These are phyloP conservation scores for Fallopia convolvulus DNA, from an alignment of 148 eudicot genomes.

Conservation along the genomic window DNA sequence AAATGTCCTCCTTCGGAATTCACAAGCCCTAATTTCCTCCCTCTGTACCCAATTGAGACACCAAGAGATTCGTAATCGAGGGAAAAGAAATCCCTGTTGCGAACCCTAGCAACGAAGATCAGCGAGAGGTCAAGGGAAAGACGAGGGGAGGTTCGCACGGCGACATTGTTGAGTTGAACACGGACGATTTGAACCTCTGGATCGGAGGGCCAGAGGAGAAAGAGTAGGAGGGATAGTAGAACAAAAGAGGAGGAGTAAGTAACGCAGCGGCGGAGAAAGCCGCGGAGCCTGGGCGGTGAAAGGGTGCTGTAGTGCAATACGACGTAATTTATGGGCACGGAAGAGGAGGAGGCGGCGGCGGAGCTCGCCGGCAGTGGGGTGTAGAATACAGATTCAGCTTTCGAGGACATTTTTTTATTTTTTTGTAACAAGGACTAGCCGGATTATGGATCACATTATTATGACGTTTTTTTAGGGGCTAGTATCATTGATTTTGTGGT, in stretches of 20 bases:
- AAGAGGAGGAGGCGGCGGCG: neutral
- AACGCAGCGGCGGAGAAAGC: conserved; percentile 14
- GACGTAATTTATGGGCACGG: conserved; percentile 20
- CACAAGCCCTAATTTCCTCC: conserved; percentile 36
- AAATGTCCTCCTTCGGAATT: conserved; percentile 26
- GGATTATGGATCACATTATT: no score
- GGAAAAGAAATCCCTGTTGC: conserved; percentile 38
- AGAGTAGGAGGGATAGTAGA: conserved; percentile 10
- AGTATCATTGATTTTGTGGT: no score
- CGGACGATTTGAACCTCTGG: conserved; percentile 40
- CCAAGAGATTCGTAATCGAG: conserved; percentile 23
- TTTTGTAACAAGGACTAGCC: no score
- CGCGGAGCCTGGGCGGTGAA: conserved; percentile 1
- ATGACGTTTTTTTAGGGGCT: no score
- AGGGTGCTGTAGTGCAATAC: conserved; percentile 14
- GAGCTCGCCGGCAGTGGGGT: conserved; percentile 14
- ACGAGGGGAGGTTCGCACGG: conserved; percentile 23
- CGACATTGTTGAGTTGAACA: conserved; percentile 25
- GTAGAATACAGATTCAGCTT: conserved; percentile 8
- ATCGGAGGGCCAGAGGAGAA: conserved; percentile 43
- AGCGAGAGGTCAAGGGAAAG: conserved; percentile 38
- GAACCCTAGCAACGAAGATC: conserved; percentile 26
- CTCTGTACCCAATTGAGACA: conserved; percentile 36
- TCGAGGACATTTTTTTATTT: neutral
- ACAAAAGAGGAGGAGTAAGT: conserved; percentile 16